Base-by-base conservation (phyloP, 148 eudicot species). In the Rhododendron ferrugineum region DNA sequence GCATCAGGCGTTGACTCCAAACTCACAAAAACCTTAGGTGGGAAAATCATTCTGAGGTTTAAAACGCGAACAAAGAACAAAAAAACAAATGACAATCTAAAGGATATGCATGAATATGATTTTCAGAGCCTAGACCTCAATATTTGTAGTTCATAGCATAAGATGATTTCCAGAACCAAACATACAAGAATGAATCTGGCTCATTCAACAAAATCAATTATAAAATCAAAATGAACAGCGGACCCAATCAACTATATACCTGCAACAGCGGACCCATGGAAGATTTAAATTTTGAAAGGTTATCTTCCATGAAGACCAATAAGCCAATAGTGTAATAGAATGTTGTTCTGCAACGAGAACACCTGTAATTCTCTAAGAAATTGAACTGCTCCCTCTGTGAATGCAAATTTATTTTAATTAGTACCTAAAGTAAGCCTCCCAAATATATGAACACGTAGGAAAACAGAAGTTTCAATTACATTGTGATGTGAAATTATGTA, bases 311-410 rank as follows among this genome's bases (percentile, higher is more conserved):
- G 88, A 95, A 95, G 81, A 95, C 92, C 86, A 95, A 86, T 91
- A 92, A 89, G 75, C 98, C 98, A 91, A 94, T 91, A 30, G 93
- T 94, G 87, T 93, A 92, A 85, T 94, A 95, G 88, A 95, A 94
- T 34, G 95, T 93, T 49, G 98, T 95, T 89, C 98, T 94, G 93
- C 96, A 93, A 60, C 98, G 93, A 85, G 98, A 92, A 88, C 96
- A 91, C 87, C 94, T 91, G 83, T 91, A 92, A 79, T 91, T 94
- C 86, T 92, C 95, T 23, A 95, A 88, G 82, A 95, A 95, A 10
- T 94, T 94, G 84, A 95, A 95, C 87, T 95, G 94, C 85, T 93
- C 96, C 90, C 93, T 91, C 98, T 95, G 89, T 82, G 83, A 84
- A 58, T 37, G 32, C 50, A 86, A 81, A 74, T 52, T 52, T 73